Conservation (phyloP, 1,284 basidiomycete species). For the Ganoderma resinaceum region DNA sequence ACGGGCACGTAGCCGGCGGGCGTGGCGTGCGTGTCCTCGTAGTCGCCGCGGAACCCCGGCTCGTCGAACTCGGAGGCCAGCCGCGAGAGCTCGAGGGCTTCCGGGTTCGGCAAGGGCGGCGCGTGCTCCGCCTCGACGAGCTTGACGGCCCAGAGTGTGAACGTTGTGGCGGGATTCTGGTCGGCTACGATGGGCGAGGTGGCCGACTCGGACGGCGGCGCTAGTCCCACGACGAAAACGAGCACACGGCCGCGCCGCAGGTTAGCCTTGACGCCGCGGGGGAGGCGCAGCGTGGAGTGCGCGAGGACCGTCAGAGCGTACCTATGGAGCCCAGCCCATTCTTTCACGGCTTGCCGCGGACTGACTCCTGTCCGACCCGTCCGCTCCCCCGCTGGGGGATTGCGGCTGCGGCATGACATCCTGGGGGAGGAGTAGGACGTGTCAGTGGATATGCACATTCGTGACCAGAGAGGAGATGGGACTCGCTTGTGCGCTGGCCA, state of each 20-base stretch:
- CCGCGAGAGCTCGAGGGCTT: background rate
- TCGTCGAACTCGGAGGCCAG: background rate
- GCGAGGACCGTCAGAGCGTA: background rate
- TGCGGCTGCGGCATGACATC: background rate
- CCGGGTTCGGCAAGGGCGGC: background rate
- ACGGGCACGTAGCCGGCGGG: background rate
- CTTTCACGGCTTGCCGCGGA: background rate
- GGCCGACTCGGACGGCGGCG: too few species aligned
- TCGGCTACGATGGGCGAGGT: too few species aligned
- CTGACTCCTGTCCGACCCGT: background rate
- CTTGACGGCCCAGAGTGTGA: background rate
- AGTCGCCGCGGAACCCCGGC: background rate
- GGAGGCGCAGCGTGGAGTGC: background rate
- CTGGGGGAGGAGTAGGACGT: background rate
- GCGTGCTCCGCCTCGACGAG: background rate
- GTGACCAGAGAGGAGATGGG: background rate
- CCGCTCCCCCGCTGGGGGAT: background rate
- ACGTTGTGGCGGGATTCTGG: background rate
- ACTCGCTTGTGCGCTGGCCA: background rate
- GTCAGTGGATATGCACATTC: background rate
- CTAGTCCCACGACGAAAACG: background rate
- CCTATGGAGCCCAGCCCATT: background rate
- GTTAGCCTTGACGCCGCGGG: background rate
- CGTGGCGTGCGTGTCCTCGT: background rate
- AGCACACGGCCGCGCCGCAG: background rate